Base-by-base conservation (phyloP, 306 rosid species). In the Inga oerstediana region DNA sequence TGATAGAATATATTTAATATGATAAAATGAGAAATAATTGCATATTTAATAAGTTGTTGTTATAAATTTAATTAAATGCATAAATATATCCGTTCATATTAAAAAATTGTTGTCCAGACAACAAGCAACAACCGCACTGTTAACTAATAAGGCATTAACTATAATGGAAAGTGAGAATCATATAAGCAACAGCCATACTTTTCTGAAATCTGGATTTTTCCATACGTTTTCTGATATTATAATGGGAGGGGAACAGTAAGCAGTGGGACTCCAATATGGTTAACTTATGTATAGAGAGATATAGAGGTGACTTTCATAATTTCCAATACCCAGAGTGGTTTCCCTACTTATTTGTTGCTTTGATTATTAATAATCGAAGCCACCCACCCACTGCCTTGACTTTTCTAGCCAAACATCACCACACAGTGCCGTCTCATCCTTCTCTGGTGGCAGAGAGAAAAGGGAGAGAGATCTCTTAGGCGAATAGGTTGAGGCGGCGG, bases 391-490 rank as follows among this genome's bases (percentile, higher is more conserved):
- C 74, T 30, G 86, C 61, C 52, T 46, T 68, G 87, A 91, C 1
- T 48, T 88, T 80, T 83, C 84, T 27, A 80, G 85, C 39, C 94
- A 91, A 76, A 74, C 87, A n/a, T 92, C 98, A 14, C 90, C 98
- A 73, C 91, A 85, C 74, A 90, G 94, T 79, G 95, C 90, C 0
- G 94, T 90, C 79, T 97, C 98, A 0, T 97, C 98, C 49, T 94
- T 94, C 86, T 94, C 98, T 4, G 79, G 85, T 0, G 92, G 93
- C 20, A 85, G 95, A 80, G 88, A 92, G 2, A 96, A 96, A 82
- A 94, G 99, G 81, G 99, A 94, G 86, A 92, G 99, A 75, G 97
- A 94, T 39, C 58, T 86, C 7, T 91, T 93, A 87, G 84, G 87
- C 45, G 98, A 93, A 76, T 95, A 91, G 49, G 74, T 80, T 2